Evolutionary conservation across 495 filamentous ascomycete species (phyloP).

Genomic region (Alectoria sarmentosa): DNA sequence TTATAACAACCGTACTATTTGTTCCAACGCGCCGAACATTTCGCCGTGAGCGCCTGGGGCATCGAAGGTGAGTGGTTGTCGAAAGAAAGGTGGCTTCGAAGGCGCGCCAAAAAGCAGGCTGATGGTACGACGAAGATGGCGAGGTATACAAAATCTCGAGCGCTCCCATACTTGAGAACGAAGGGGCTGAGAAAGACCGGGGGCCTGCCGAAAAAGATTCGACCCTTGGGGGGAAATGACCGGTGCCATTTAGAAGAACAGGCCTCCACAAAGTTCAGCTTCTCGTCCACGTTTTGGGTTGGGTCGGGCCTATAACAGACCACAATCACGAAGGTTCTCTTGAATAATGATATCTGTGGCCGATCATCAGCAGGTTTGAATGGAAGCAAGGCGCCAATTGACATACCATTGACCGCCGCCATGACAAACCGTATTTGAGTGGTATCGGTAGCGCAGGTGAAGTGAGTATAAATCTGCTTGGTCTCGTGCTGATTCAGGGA

Average conservation of each 20-base stretch:
- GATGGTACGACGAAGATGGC: slow-evolving; percentile 11
- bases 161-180: slow-evolving; percentile 10
- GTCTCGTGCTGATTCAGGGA: slow-evolving; percentile 97
- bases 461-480: slow-evolving; percentile 99
- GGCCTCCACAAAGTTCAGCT: slow-evolving; percentile 27
- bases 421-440: slow-evolving; percentile 99
- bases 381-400: not conserved
- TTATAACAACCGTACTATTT: slow-evolving; percentile 15
- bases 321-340: slow-evolving; percentile 96
- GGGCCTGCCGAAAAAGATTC: slow-evolving; percentile 3
- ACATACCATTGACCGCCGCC: slow-evolving; percentile 96
- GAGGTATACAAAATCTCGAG: slow-evolving; percentile 18
- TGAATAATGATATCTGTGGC: slow-evolving; percentile 95
- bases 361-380: slow-evolving; percentile 20
- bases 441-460: slow-evolving; percentile 97
- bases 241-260: slow-evolving; percentile 20
- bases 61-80: slow-evolving; percentile 9
- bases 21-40: slow-evolving; percentile 5
- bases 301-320: slow-evolving; percentile 68
- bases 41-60: slow-evolving; percentile 8
- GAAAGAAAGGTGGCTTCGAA: slow-evolving; percentile 6
- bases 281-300: slow-evolving; percentile 20
- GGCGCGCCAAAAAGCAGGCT: slow-evolving; percentile 6
- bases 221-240: slow-evolving; percentile 6
- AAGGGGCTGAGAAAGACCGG: not conserved